phyloP scores from a whole-genome alignment of 805 yeast species.

The Wickerhamomyces subpelliculosus region DNA sequence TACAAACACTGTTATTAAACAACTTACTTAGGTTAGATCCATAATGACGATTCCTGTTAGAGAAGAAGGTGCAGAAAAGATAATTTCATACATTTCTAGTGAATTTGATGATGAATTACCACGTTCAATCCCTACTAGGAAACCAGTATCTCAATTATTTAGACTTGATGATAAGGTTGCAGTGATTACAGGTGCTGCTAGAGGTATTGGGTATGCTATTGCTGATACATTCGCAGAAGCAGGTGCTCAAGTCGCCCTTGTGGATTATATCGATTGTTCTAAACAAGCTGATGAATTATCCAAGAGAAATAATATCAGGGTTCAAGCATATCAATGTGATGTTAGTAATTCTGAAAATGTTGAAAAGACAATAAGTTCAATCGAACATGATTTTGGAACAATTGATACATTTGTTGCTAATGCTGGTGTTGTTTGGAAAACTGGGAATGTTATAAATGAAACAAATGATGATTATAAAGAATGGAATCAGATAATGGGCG shows the following conservation, averaged over 20 bases:
- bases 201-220: slow-evolving; percentile 72
- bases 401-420: slow-evolving; percentile 77
- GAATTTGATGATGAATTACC: slow-evolving; percentile 32
- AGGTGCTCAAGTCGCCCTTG: slow-evolving; percentile 67
- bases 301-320: slow-evolving; percentile 48
- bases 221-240: slow-evolving; percentile 78
- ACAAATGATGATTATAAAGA: not conserved
- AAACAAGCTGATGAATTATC: slow-evolving; percentile 40
- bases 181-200: slow-evolving; percentile 68
- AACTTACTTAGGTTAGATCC: too few relatives aligned
- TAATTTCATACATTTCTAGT: not conserved
- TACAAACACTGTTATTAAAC: too few relatives aligned
- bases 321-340: slow-evolving; percentile 37
- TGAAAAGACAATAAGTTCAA: slow-evolving; percentile 20
- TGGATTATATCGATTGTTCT: slow-evolving; percentile 9
- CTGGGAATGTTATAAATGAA: not conserved
- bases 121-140: slow-evolving; percentile 38
- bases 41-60: not conserved
- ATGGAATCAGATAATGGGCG: slow-evolving; percentile 39
- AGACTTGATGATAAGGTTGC: slow-evolving; percentile 78
- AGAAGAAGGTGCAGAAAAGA: not conserved
- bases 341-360: slow-evolving; percentile 14
- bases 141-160: slow-evolving; percentile 53
- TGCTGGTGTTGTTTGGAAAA: slow-evolving; percentile 49
- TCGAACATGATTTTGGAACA: slow-evolving; percentile 56